These are phyloP conservation scores for Bruguiera hainesii DNA, from an alignment of 441 rosid species.

Conservation along the genomic window DNA sequence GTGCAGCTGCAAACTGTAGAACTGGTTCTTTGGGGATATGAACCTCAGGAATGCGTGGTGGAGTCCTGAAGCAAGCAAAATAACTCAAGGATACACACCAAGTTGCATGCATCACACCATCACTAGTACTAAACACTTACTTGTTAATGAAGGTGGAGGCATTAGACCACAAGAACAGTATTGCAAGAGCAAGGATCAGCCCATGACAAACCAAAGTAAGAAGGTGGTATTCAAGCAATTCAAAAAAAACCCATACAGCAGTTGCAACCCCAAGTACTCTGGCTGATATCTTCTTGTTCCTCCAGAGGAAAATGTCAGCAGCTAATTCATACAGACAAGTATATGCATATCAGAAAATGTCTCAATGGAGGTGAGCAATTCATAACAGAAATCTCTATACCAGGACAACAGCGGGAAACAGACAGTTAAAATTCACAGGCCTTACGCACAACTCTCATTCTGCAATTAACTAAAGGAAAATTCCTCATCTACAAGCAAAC, in stretches of 20 bases:
- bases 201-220: conserved; percentile 69
- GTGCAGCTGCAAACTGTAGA: conserved; percentile 63
- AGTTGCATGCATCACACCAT: neutral
- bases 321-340: conserved; percentile 37
- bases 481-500: neutral
- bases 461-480: neutral
- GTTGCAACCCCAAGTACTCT: conserved; percentile 69
- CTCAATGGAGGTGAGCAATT: neutral
- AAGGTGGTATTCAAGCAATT: conserved; percentile 64
- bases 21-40: conserved; percentile 76
- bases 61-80: conserved; percentile 38
- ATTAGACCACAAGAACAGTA: conserved; percentile 87
- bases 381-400: neutral
- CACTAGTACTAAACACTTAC: conserved; percentile 36
- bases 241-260: conserved; percentile 66
- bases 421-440: too few relatives aligned
- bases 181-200: conserved; percentile 62
- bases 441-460: too few relatives aligned
- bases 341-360: neutral
- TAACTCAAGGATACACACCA: neutral
- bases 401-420: too few relatives aligned
- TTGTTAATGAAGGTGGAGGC: conserved; percentile 73
- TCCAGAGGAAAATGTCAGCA: conserved; percentile 89
- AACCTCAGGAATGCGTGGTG: conserved; percentile 81
- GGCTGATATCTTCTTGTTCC: conserved; percentile 81